Evolutionary conservation across 2,329 filamentous ascomycete species (phyloP).

Genomic region (Macrophomina pseudophaseolina): DNA sequence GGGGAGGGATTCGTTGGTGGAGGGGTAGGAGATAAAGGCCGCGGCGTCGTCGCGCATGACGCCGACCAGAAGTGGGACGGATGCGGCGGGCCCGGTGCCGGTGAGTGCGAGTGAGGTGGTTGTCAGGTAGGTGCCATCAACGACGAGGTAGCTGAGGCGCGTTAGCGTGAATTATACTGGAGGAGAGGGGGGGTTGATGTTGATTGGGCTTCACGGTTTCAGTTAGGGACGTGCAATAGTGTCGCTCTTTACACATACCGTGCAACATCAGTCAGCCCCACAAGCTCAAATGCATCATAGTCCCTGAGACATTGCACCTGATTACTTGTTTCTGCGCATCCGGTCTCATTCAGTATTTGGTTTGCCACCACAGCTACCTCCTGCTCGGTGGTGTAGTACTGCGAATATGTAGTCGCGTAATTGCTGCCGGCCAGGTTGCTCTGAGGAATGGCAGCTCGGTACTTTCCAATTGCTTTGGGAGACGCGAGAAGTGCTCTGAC

Average conservation of each 20-base stretch:
- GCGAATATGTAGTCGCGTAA: slow-evolving; percentile 34
- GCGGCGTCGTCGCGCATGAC: slow-evolving; percentile 40
- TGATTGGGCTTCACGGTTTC: neutral
- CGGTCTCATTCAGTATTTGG: slow-evolving; percentile 35
- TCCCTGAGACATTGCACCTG: slow-evolving; percentile 35
- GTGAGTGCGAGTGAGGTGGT: slow-evolving; percentile 33
- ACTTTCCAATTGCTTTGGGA: slow-evolving; percentile 54
- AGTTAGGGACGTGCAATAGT: neutral
- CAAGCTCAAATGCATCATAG: slow-evolving; percentile 33
- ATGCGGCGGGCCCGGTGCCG: slow-evolving; percentile 25
- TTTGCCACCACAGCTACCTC: slow-evolving; percentile 31
- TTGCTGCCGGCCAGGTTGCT: slow-evolving; percentile 34
- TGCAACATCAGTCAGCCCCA: slow-evolving; percentile 21
- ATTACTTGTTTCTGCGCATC: slow-evolving; percentile 31
- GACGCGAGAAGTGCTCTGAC: slow-evolving; percentile 58
- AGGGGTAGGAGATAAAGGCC: slow-evolving; percentile 38
- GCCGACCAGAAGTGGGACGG: slow-evolving; percentile 36
- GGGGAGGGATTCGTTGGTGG: slow-evolving; percentile 31
- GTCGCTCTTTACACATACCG: neutral
- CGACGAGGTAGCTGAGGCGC: slow-evolving; percentile 37
- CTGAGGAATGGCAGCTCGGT: slow-evolving; percentile 52
- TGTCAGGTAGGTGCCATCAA: slow-evolving; percentile 40
- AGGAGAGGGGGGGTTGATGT: too few relatives aligned
- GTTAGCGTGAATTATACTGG: neutral
- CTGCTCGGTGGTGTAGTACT: slow-evolving; percentile 36